Base-by-base conservation (phyloP, 2,329 filamentous ascomycete species). In the Taxawa tesnikishii region DNA sequence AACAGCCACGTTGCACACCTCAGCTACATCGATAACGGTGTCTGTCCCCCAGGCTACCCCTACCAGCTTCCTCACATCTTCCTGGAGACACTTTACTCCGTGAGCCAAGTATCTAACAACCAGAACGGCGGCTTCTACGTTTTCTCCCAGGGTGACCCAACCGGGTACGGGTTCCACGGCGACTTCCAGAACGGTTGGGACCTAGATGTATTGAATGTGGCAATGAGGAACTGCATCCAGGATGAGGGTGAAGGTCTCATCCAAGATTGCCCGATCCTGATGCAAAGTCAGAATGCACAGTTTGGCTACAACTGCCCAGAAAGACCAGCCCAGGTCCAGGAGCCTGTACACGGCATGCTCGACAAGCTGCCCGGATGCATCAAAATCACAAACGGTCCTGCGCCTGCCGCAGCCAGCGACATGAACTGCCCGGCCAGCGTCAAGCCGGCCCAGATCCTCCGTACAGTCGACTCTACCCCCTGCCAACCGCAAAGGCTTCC, bases 181-280 rank as follows among this genome's bases (percentile, higher is more conserved):
- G 68, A 70, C 34, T 70, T 70, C 39, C 53, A 63, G 37, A 67
- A 67, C 30, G 65, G 63, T n/a, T 66, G 62, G 58, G 53, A 66
- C 29, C 43, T 48, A 28, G 43, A 41, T 10, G 51, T 60, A 11
- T 52, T 65, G 19, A 44, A 51, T 18, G 34, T 50, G 15, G 63
- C 61, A 0, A 46, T 62, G 11, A 40, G 47, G 17, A 42, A 50
- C 14, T 55, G 53, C 38, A 49, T 54, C 16, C 6, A 11, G 2
- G 44, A 44, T 2, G 46, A 51, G 29, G 46, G 49, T 8, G 32
- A 24, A 12, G 55, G 56, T 19, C 41, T 46, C 12, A 52, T 59
- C 26, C 43, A 45, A n/a, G 43, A 47, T 6, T 60, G 55, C 30
- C 45, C 52, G 2, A 38, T 46, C 5, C 39, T 57, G n/a, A 40